Conservation (phyloP, 2,329 filamentous ascomycete species). For the Diaporthe sp. region DNA sequence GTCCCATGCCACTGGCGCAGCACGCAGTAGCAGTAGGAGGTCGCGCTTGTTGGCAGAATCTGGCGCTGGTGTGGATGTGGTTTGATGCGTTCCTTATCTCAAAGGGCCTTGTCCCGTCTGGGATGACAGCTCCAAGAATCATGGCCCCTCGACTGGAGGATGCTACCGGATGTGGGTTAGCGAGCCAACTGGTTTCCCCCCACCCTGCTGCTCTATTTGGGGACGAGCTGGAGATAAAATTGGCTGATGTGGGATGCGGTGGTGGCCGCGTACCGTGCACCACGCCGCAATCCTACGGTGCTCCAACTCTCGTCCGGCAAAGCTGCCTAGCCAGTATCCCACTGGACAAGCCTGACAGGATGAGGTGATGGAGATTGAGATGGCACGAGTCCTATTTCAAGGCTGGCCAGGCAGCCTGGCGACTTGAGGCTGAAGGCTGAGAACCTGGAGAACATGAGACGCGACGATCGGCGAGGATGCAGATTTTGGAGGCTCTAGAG, state of each 20-base stretch:
- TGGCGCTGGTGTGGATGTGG: conserved; percentile 21
- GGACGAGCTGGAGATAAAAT: conserved; percentile 29
- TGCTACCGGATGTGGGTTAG: conserved; percentile 24
- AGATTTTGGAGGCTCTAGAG: conserved; percentile 23
- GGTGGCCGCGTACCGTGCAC: conserved; percentile 29
- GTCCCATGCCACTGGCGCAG: background rate
- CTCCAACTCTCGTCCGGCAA: background rate
- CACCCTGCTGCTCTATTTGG: conserved; percentile 21
- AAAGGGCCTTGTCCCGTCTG: background rate
- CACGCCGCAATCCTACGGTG: conserved; percentile 30
- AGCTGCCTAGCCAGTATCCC: conserved; percentile 14
- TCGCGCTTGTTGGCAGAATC: conserved; percentile 13
- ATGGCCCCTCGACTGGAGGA: conserved; percentile 3
- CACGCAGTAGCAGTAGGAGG: background rate
- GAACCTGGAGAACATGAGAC: background rate
- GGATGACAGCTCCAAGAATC: conserved; percentile 16
- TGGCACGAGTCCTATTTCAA: background rate
- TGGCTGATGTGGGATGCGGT: conserved; percentile 30
- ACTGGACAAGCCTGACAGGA: background rate
- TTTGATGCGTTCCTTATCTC: conserved; percentile 16
- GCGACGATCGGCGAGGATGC: conserved; percentile 3
- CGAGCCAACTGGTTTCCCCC: conserved; percentile 7
- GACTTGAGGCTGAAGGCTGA: conserved; percentile 14
- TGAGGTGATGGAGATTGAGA: no score
- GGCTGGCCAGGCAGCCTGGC: background rate